Evolutionary conservation across 139 green algal species (phyloP).

Genomic region (Chlamydomonas eustigma): DNA sequence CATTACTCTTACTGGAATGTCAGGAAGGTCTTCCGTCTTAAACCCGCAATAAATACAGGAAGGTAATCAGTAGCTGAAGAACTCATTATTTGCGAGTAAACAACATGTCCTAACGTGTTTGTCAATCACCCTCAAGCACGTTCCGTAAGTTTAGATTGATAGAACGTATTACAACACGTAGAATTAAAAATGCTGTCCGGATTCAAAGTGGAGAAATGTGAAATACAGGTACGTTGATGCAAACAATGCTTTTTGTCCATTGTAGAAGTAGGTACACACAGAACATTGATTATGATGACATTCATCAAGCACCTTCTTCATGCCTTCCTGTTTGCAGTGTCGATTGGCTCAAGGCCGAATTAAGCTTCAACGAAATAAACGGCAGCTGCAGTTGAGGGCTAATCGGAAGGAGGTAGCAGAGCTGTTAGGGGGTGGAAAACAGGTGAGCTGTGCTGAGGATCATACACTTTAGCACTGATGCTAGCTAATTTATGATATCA

Average conservation of each 20-base stretch:
- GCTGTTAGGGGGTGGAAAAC: neutral
- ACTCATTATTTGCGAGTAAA: no score
- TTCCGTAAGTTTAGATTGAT: no score
- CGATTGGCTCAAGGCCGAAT: neutral
- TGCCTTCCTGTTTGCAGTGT: neutral
- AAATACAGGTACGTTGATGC: slow-evolving; percentile 10
- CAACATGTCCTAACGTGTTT: no score
- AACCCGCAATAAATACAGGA: no score
- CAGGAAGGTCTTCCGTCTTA: no score
- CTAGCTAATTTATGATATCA: no score
- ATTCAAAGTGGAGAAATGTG: neutral
- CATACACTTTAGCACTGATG: no score
- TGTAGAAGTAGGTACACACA: neutral
- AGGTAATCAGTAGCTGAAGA: no score
- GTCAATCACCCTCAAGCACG: no score
- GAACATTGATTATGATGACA: neutral
- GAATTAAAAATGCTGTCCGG: neutral
- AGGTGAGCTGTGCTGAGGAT: neutral
- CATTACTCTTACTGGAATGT: no score
- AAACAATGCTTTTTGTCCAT: no score
- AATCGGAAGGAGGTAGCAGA: neutral
- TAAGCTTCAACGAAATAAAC: slow-evolving; percentile 4
- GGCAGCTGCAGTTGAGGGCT: neutral
- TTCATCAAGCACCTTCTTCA: neutral
- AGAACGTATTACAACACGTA: no score